A percentile compares a stretch with the other conserved stretches of the same genome.
Conservation (phyloP, 176 grass and related monocot genomes). For the Raddia guianensis region DNA sequence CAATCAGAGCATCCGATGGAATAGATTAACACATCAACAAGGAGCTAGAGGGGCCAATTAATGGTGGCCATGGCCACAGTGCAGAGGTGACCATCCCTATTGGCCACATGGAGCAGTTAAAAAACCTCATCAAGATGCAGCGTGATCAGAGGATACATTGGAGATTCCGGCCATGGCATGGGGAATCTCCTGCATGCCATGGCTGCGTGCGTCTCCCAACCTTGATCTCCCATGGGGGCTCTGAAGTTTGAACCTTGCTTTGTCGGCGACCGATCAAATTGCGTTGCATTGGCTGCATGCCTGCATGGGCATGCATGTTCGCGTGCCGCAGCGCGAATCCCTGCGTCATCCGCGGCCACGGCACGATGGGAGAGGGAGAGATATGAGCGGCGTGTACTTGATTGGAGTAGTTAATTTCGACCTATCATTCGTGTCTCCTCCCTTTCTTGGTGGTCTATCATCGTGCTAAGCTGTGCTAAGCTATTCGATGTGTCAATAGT, state of each 20-base stretch:
- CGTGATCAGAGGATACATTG: background rate
- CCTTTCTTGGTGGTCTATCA: too few relatives aligned
- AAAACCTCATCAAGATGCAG: background rate
- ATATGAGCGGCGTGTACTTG: background rate
- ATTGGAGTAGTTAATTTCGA: too few relatives aligned
- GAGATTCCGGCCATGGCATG: background rate
- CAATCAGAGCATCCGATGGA: background rate
- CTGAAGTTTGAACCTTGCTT: constrained; percentile 17
- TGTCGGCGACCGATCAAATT: background rate
- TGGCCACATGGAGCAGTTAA: background rate
- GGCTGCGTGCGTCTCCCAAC: too few relatives aligned
- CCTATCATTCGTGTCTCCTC: too few relatives aligned
- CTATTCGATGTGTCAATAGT: too few relatives aligned
- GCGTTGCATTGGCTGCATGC: background rate
- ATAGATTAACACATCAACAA: background rate
- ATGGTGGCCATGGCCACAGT: too few relatives aligned
- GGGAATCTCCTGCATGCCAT: background rate
- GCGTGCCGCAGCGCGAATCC: constrained; percentile 49
- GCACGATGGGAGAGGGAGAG: background rate
- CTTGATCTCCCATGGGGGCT: too few relatives aligned
- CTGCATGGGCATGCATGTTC: background rate
- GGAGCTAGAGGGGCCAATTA: background rate
- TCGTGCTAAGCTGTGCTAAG: too few relatives aligned
- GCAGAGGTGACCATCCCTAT: background rate
- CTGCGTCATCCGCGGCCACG: constrained; percentile 31